Base-by-base conservation (phyloP, 352 stramenopile species). In the Pythium guiyangense region DNA sequence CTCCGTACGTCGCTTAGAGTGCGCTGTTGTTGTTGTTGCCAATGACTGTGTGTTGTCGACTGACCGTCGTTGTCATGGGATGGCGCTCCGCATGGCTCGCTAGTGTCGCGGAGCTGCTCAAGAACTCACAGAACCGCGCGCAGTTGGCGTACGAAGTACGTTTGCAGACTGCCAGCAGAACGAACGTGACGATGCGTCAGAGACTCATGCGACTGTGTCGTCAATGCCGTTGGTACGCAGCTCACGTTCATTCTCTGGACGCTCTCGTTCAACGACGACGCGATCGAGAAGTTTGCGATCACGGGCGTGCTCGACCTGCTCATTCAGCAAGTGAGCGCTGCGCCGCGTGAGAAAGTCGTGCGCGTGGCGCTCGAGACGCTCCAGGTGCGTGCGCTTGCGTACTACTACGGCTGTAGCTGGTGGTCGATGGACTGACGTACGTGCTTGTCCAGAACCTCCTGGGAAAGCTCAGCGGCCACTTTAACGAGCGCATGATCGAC, bases 241-340 rank as follows among this genome's bases (percentile, higher is more conserved):
- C 80, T 99, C 42, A 88, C 76, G 53, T 99, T 99, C 64, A 97
- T 96, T 59, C 70, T 99, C 27, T 99, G 97, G 97, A 97, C 94
- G 39, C 72, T 99, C 57, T 97, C 93, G 22, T 98, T 98, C 63
- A 88, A 70, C 49, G 67, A 90, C 31, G 81, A 90, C 61, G 85
- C 83, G 12, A 67, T 94, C 52, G 83, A 91, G 35, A 90, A 88
- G 49, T 92, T 96, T 57, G 77, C 74, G 10, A 67, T 66, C 37
- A 72, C 71, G 5, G 87, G 86, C 43, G 73, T 80, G 15, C 69
- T 94, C 44, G 74, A 89, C 57, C 68, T 73, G 18, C 64, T 94
- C 34, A 81, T 93, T n/a, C 71, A 89, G 54, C 78, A 92, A 62
- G 86, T 94, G 34, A 84, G 84, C n/a, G 83, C 90, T n/a, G 95